phyloP scores from a whole-genome alignment of 495 filamentous ascomycete genomes.

The Tuber indicum region DNA sequence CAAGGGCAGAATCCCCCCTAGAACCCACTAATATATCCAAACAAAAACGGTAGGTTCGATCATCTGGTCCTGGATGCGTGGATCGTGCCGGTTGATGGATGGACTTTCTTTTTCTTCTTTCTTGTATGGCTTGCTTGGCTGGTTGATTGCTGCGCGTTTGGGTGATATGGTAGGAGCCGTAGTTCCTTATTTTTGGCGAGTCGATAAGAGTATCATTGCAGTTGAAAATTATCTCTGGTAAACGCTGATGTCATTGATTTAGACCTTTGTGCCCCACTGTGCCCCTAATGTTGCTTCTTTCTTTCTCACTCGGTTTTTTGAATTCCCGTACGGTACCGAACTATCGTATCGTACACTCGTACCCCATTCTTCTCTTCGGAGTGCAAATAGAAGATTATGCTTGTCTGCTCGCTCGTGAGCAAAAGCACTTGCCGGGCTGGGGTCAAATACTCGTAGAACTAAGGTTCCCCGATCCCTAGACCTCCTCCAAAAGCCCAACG shows the following conservation, averaged over 20 bases:
- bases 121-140: not conserved
- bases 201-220: not conserved
- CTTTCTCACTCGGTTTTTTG: not conserved
- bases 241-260: constrained; percentile 1
- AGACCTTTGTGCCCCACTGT: not conserved
- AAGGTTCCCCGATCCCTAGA: not conserved
- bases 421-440: not conserved
- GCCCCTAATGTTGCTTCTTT: not conserved
- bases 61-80: not conserved
- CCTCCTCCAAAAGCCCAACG: not conserved
- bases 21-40: too few species aligned
- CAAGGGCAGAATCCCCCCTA: too few species aligned
- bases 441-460: not conserved
- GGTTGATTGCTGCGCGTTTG: not conserved
- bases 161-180: not conserved
- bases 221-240: not conserved
- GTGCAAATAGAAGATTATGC: not conserved
- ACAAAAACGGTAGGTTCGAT: not conserved
- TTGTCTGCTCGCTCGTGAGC: not conserved
- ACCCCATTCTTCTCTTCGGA: not conserved
- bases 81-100: not conserved
- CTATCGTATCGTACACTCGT: too few species aligned
- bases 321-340: too few species aligned
- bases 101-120: not conserved
- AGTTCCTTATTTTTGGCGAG: not conserved